Base-by-base conservation (phyloP, 345 rosid species). In the Cardamine resedifolia region DNA sequence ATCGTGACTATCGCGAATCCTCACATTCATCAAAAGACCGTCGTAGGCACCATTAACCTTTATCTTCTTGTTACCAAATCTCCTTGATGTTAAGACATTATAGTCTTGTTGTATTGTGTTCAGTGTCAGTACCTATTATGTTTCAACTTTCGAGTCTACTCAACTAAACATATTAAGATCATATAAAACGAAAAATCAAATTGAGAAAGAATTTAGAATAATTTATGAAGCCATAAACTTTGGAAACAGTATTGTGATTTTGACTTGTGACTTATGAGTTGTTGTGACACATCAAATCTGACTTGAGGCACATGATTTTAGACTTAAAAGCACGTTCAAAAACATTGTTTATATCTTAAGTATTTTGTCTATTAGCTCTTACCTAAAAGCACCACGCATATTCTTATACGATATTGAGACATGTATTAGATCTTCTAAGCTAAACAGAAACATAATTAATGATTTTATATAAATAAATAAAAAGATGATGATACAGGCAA, bases 281-380 rank as follows among this genome's bases (percentile, higher is more conserved):
- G 31, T 44, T 65, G 31, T 48, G 66, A 66, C 66, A 12, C 27
- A 11, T 4, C 71, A 45, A n/a, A 28, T 68, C 57, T 59, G 57
- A 75, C 73, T 67, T 67, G 73, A 51, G 73, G 38, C 68, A 75
- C 78, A 75, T 75, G 73, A 67, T 67, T 67, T 12, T 39, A 59
- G 44, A 21, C 48, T 41, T 41, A 59, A 38, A 51, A 75, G 73
- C 73, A 66, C 78, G 78, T 66, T 39, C 38, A 41, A 12, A 38
- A 39, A 41, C 62, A 28, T 39, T 75, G 44, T 58, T 67, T 67
- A 67, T 67, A 23, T 51, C 24, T 11, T 21, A 41, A 30, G 23
- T 51, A 59, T 47, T 66, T 66, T 58, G 67, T 74, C 63, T 51
- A 74, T 66, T 66, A 21, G 55, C 55, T 66, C 53, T 23, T 26